Base-by-base conservation (phyloP, 805 yeast genomes). In the Lachancea fermentati region DNA sequence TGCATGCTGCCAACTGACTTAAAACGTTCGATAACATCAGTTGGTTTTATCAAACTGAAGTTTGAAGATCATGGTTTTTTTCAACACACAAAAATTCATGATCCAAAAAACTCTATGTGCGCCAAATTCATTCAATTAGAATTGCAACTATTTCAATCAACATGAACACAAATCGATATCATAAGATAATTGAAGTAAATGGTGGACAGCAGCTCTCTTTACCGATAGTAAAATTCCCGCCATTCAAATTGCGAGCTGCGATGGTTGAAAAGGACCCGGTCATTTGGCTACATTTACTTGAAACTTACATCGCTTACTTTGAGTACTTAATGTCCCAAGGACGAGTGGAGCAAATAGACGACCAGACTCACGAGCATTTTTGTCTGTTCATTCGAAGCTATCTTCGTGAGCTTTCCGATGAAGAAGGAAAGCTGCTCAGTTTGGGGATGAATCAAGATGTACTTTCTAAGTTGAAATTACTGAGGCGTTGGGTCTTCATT, bases 191-290 rank as follows among this genome's bases (percentile, higher is more conserved):
- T 3, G 47, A 43, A 18, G 31, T 43, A 15, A 43, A 43, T 36
- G 47, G 43, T 3, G 39, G 34, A 13, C 41, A 39, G 16, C 39
- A 43, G 19, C 39, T 57, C n/a, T 39, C 52, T 9, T 63, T 79
- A 3, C 85, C 85, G 2, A 73, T 82, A 6, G 82, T 84, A 14
- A 72, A 75, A 18, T 84, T 77, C 44, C 93, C 93, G 6, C 88
- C 89, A 1, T 82, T 83, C 62, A 74, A 75, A 45, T 69, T 84
- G 19, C 67, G 93, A 26, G 83, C 89, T 0, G 78, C 86, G n/a
- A 65, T 84, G 55, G 79, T 81, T 5, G 93, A 84, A 54, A 83
- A 77, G 45, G 94, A 84, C 55, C 94, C 94, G 0, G 88, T 84
- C 16, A 84, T 84, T 6, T 84, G 91, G 88, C 81, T 75, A 3